A percentile compares a stretch with the other conserved stretches of the same genome.
These are phyloP conservation scores for Microbotryum silenes-acaulis DNA, from an alignment of 1,284 basidiomycete species.

Conservation along the genomic window DNA sequence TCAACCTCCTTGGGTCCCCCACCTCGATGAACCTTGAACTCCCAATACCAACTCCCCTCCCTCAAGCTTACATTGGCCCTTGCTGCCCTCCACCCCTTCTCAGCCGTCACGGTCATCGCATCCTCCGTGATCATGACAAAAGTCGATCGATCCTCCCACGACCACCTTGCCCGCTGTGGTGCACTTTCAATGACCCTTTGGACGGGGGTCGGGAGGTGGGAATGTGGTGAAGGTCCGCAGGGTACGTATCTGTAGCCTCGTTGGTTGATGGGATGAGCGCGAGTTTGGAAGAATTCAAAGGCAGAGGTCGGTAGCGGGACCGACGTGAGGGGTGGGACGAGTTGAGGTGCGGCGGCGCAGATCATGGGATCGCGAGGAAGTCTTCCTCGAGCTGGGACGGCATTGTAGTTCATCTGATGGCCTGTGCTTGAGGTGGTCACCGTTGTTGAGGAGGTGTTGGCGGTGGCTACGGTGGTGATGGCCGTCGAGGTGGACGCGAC, in stretches of 20 bases:
- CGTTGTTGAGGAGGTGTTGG: background rate
- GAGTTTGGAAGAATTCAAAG: slow-evolving; percentile 35
- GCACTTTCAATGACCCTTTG: slow-evolving; percentile 67
- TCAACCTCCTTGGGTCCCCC: slow-evolving; percentile 52
- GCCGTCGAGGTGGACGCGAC: no score
- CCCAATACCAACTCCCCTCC: slow-evolving; percentile 91
- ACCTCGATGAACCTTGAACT: slow-evolving; percentile 70
- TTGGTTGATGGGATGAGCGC: slow-evolving; percentile 54
- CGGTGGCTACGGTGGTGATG: background rate
- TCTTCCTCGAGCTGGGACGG: no score
- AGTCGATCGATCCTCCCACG: slow-evolving; percentile 72
- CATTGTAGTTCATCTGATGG: no score
- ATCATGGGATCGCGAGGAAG: no score
- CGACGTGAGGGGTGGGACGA: background rate
- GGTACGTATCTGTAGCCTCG: slow-evolving; percentile 63
- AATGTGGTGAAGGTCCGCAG: slow-evolving; percentile 57
- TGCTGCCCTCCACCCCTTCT: slow-evolving; percentile 83
- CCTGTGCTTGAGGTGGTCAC: background rate
- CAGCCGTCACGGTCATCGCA: slow-evolving; percentile 66
- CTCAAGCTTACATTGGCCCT: slow-evolving; percentile 81
- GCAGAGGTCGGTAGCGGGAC: background rate
- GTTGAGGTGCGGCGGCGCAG: background rate
- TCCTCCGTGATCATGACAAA: slow-evolving; percentile 71
- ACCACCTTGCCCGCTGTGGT: slow-evolving; percentile 58
- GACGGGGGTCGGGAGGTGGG: slow-evolving; percentile 42